Evolutionary conservation across 495 filamentous ascomycete genomes (phyloP).

Genomic region (Sabuloglossum arenarium): DNA sequence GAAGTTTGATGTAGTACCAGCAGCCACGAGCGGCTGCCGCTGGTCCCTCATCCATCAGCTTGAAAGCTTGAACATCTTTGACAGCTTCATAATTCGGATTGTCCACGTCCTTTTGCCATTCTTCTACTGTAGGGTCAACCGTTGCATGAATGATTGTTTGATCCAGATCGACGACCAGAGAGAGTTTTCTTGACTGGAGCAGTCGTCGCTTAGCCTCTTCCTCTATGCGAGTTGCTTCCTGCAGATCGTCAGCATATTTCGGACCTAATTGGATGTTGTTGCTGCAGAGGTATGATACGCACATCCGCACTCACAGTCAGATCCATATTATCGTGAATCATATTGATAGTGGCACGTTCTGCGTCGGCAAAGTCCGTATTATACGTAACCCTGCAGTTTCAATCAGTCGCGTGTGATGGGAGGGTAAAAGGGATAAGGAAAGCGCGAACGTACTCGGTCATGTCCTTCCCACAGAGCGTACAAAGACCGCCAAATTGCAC

Average conservation of each 20-base stretch:
- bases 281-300: not conserved
- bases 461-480: conserved; percentile 85
- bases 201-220: conserved; percentile 69
- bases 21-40: conserved; percentile 44
- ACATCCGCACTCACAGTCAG: conserved; percentile 34
- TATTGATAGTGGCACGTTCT: conserved; percentile 72
- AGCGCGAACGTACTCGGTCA: conserved; percentile 45
- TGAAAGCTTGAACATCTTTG: conserved; percentile 69
- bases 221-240: conserved; percentile 62
- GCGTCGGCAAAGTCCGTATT: conserved; percentile 37
- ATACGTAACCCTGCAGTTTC: conserved; percentile 28
- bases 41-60: conserved; percentile 68
- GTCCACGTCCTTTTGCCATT: conserved; percentile 74
- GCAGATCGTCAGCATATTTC: conserved; percentile 31
- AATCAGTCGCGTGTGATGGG: not conserved
- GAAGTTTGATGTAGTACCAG: conserved; percentile 97
- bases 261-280: not conserved
- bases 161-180: conserved; percentile 89
- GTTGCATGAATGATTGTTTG: conserved; percentile 98
- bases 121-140: conserved; percentile 85
- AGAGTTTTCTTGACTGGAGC: conserved; percentile 58
- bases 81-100: conserved; percentile 87
- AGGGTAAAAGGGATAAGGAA: not conserved
- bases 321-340: conserved; percentile 73
- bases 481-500: conserved; percentile 83